Base-by-base conservation (phyloP, 768 basidiomycete genomes). In the Pleurotus citrinopileatus region DNA sequence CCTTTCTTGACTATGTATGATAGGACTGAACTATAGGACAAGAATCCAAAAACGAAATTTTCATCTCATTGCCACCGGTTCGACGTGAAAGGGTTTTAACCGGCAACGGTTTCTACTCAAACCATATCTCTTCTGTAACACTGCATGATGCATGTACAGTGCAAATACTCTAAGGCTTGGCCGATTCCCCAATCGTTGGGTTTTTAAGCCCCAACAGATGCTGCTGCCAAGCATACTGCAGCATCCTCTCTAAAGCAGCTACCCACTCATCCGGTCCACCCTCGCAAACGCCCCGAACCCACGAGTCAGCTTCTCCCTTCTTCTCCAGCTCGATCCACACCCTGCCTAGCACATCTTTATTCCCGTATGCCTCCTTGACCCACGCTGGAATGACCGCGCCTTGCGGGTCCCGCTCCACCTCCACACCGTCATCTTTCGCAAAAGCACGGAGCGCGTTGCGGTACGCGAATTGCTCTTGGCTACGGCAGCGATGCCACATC, bases 391-490 rank as follows among this genome's bases (percentile, higher is more conserved):
- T 80, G 51, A 69, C 68, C 46, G 66, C n/a, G n/a, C n/a, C n/a
- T n/a, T n/a, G n/a, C n/a, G n/a, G n/a, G n/a, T n/a, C n/a, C n/a
- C n/a, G n/a, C n/a, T n/a, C 63, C 17, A 62, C 58, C n/a, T 63
- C 66, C 9, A 20, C 54, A 46, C 50, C 56, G n/a, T 53, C 52
- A 27, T 42, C 22, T 17, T 67, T 69, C 1, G 76, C 75, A 58
- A 87, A 80, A 4, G 68, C 69, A 52, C 77, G 73, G 52, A 93
- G 65, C 20, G 69, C 70, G 51, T 86, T 82, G 10, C 85, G 78
- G 63, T 93, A 91, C 19, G 76, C 73, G 66, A 83, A 92, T 61
- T 89, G 87, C 50, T 84, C 79, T 42, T 70, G 56, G 3, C 67
- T 67, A 28, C 69, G 66, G 55, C 88, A 74, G 9, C 70, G 66